These are phyloP conservation scores for Colletotrichum limetticola DNA, from an alignment of 2,329 filamentous ascomycete species.

Conservation along the genomic window DNA sequence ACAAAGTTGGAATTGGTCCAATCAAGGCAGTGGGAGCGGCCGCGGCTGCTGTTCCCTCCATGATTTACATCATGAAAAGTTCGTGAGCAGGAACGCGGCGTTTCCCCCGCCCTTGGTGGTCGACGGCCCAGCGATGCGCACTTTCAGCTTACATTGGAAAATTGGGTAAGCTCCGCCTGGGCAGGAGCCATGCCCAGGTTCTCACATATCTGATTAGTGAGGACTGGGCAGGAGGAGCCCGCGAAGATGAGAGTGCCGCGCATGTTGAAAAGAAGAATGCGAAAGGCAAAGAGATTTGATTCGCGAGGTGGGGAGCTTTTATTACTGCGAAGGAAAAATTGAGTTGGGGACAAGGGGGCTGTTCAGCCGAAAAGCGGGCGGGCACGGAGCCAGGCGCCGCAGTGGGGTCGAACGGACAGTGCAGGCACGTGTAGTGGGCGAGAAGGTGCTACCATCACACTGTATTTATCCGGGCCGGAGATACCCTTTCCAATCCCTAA, in stretches of 20 bases:
- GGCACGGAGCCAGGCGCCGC: background rate
- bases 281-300: constrained; percentile 39
- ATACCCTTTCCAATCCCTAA: background rate
- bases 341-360: constrained; percentile 24
- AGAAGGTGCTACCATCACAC: background rate
- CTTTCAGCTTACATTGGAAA: constrained; percentile 71
- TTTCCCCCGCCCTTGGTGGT: constrained; percentile 17
- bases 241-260: constrained; percentile 75
- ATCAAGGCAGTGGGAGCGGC: constrained; percentile 32
- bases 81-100: background rate
- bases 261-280: constrained; percentile 54
- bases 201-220: constrained; percentile 74
- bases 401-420: constrained; percentile 14
- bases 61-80: background rate
- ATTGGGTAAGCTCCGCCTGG: constrained; percentile 74
- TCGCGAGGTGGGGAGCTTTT: constrained; percentile 40
- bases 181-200: constrained; percentile 74
- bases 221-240: constrained; percentile 73
- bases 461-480: constrained; percentile 30
- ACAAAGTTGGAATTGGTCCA: constrained; percentile 31
- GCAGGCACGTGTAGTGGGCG: background rate
- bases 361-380: constrained; percentile 19
- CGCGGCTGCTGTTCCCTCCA: background rate
- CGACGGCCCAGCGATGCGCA: constrained; percentile 27
- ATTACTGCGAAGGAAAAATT: constrained; percentile 33